Evolutionary conservation across 306 rosid species (phyloP).

Genomic region (Luffa aegyptiaca): DNA sequence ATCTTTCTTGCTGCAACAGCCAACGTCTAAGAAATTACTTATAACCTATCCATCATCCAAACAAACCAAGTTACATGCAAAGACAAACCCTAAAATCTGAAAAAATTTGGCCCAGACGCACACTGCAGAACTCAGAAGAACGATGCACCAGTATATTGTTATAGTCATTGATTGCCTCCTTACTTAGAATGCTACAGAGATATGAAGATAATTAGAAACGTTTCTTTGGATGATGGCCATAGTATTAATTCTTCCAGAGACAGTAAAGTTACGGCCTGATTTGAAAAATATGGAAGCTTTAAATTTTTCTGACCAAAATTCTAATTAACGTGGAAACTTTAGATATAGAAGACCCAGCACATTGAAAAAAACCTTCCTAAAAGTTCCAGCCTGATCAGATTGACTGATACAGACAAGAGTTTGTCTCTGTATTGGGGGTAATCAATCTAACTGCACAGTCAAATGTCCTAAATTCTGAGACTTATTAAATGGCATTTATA

Average conservation of each 20-base stretch:
- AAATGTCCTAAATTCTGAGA: not conserved
- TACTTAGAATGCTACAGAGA: not conserved
- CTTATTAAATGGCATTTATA: not conserved
- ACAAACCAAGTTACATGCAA: not conserved
- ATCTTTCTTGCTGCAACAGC: not conserved
- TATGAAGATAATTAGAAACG: not conserved
- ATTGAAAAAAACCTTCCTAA: not conserved
- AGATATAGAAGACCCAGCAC: not conserved
- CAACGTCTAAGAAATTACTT: not conserved
- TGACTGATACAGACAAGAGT: not conserved
- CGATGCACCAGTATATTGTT: not conserved
- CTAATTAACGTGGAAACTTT: not conserved
- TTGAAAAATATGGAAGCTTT: not conserved
- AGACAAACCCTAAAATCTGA: not conserved
- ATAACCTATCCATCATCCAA: not conserved
- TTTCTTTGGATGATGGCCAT: not conserved
- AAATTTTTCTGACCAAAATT: not conserved
- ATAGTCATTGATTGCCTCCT: not conserved
- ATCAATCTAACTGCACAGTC: not conserved
- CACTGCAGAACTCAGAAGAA: not conserved
- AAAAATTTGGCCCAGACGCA: not conserved
- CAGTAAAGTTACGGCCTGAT: not conserved
- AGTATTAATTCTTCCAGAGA: not conserved
- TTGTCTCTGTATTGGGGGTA: not conserved
- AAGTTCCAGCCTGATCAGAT: not conserved